Evolutionary conservation across 2,329 filamentous ascomycete genomes (phyloP).

Genomic region (Chaetomiaceae sp.): DNA sequence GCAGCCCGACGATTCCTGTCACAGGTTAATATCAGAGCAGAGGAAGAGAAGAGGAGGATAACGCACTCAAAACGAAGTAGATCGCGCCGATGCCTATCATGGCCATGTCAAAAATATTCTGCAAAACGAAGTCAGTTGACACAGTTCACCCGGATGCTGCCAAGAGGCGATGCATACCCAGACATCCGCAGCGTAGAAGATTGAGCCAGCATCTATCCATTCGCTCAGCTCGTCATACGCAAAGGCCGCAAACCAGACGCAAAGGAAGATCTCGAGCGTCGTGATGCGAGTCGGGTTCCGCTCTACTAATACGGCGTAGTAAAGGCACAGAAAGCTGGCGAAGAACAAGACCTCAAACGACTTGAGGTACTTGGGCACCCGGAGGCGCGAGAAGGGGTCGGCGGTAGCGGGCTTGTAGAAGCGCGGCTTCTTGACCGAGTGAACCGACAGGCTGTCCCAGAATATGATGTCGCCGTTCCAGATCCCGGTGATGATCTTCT

Average conservation of each 20-base stretch:
- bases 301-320: constrained; percentile 79
- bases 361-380: constrained; percentile 80
- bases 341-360: constrained; percentile 81
- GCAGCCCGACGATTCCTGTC: constrained; percentile 60
- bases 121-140: constrained; percentile 36
- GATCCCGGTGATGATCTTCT: constrained; percentile 76
- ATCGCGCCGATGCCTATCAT: constrained; percentile 69
- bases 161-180: constrained; percentile 59
- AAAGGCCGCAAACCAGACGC: constrained; percentile 82
- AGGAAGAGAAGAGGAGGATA: neutral
- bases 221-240: constrained; percentile 83
- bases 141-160: constrained; percentile 58
- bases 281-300: constrained; percentile 62
- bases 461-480: constrained; percentile 85
- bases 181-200: constrained; percentile 79
- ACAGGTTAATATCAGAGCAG: constrained; percentile 18
- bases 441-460: constrained; percentile 71
- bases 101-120: constrained; percentile 71
- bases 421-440: constrained; percentile 67
- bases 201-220: constrained; percentile 76
- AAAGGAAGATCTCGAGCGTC: constrained; percentile 63
- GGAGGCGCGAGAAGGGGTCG: constrained; percentile 67
- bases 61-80: constrained; percentile 67
- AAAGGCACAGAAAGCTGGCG: constrained; percentile 66
- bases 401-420: constrained; percentile 63